Base-by-base conservation (phyloP, 2,329 filamentous ascomycete genomes). In the Onygena corvina region DNA sequence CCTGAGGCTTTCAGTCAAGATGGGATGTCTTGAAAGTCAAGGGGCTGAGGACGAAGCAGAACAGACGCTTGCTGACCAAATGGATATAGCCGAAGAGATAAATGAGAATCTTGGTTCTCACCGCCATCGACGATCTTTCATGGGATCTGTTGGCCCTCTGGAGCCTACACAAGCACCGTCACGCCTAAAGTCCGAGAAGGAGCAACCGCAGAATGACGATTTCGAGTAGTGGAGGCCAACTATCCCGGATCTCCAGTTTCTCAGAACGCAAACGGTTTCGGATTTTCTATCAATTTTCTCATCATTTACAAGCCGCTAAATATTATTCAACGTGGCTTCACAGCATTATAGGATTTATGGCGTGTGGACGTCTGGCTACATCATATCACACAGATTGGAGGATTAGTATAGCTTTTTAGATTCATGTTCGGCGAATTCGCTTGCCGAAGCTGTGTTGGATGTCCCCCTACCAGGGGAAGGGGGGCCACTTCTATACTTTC, bases 71-170 rank as follows among this genome's bases (percentile, higher is more conserved):
- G 51, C 62, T 5, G 56, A 62, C 27, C 50, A 59, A 11, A 45
- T 63, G 30, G 52, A 40, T 9, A 56, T 27, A 2, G 61, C 64
- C 1, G 66, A 68, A 50, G 66, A 69, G 50, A 67, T 59, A 51
- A 79, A 73, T 52, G 77, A 81, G 60, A 72, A 75, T 16, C 66
- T 82, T 18, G 74, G 76, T 46, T 50, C 47, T 27, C 52, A 51
- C 9, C 69, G 68, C 48, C 73, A 76, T 57, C 71, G 79, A 51
- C 71, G 72, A 51, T 83, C 80, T 54, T 63, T 77, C 27, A 71
- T 77, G 44, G 72, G 68, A 27, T 64, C 66, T 45, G 64, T 65
- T 42, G 68, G 63, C 11, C 68, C 69, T 44, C 64, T 80, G 35
- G 78, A 79, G 61, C 72, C 74, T 27, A 73, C 74, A 27, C 72